These are phyloP conservation scores for Torulaspora franciscae DNA, from an alignment of 805 yeast genomes.

Conservation along the genomic window DNA sequence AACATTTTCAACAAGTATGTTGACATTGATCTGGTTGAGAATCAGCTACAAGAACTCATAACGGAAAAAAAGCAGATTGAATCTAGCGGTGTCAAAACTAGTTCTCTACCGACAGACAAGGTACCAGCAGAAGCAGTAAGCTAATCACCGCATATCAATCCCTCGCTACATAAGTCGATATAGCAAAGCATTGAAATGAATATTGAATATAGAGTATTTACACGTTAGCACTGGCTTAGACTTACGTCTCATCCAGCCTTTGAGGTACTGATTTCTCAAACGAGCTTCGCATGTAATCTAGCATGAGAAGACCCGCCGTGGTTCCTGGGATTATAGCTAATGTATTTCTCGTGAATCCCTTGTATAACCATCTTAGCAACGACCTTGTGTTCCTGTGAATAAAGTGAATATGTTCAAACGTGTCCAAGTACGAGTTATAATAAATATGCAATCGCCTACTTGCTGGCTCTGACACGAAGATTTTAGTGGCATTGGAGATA, in stretches of 20 bases:
- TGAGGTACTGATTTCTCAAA: conserved; percentile 21
- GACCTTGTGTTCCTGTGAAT: conserved; percentile 49
- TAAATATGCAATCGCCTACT: conserved; percentile 42
- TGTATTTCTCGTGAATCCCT: conserved; percentile 71
- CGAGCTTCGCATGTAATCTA: conserved; percentile 67
- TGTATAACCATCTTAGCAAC: conserved; percentile 59
- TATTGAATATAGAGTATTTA: not conserved
- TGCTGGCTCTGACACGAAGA: conserved; percentile 14
- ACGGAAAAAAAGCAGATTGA: conserved; percentile 36
- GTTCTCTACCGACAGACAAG: not conserved
- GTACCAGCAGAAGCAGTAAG: not conserved
- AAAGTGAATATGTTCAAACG: conserved; percentile 55
- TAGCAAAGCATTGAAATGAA: not conserved
- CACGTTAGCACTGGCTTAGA: not conserved
- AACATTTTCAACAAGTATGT: conserved; percentile 39
- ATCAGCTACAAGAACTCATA: conserved; percentile 38
- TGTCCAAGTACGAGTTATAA: conserved; percentile 71
- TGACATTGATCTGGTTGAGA: conserved; percentile 39
- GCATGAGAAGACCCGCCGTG: conserved; percentile 74
- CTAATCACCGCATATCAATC: not conserved
- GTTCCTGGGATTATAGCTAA: conserved; percentile 81
- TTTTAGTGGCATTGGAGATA: conserved; percentile 10
- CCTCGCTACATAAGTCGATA: not conserved
- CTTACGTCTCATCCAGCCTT: not conserved
- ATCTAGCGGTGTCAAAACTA: not conserved